Conservation (phyloP, 305 asterid species). For the Solanum hybrid region DNA sequence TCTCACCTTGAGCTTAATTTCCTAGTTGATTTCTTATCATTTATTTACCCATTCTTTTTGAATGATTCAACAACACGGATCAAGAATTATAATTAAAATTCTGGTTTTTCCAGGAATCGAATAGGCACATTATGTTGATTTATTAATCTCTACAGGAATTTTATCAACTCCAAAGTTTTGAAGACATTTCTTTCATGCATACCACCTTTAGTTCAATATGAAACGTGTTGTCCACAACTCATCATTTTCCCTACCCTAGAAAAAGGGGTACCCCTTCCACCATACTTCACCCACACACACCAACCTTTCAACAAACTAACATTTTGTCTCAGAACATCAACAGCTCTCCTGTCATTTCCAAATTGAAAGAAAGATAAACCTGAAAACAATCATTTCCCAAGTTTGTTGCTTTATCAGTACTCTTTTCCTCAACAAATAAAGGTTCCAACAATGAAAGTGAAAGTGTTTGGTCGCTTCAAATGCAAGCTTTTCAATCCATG, state of each 20-base stretch:
- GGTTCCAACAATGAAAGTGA: neutral
- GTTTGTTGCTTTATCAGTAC: constrained; percentile 15
- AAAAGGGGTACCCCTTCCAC: neutral
- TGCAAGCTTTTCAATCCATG: constrained; percentile 31
- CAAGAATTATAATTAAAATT: neutral
- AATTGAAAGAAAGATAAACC: neutral
- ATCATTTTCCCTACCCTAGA: neutral
- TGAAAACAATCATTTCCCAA: neutral
- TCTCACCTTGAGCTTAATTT: too few relatives aligned
- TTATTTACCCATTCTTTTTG: too few relatives aligned
- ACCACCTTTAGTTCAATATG: constrained; percentile 1
- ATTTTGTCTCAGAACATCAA: neutral
- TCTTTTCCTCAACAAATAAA: constrained; percentile 8
- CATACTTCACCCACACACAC: neutral
- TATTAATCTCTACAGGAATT: neutral
- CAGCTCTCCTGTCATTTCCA: neutral
- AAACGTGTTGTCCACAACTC: constrained; percentile 25
- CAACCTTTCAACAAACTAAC: neutral
- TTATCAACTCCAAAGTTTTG: neutral
- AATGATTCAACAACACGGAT: too few relatives aligned
- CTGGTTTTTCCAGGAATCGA: neutral
- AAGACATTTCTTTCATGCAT: constrained; percentile 1
- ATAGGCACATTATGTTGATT: neutral
- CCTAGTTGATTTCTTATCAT: too few relatives aligned
- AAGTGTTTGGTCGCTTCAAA: constrained; percentile 23